Percentiles rank a stretch among this genome's conserved stretches.
Evolutionary conservation across 2,329 filamentous ascomycete genomes (phyloP).

Genomic region (Massarina eburnea): DNA sequence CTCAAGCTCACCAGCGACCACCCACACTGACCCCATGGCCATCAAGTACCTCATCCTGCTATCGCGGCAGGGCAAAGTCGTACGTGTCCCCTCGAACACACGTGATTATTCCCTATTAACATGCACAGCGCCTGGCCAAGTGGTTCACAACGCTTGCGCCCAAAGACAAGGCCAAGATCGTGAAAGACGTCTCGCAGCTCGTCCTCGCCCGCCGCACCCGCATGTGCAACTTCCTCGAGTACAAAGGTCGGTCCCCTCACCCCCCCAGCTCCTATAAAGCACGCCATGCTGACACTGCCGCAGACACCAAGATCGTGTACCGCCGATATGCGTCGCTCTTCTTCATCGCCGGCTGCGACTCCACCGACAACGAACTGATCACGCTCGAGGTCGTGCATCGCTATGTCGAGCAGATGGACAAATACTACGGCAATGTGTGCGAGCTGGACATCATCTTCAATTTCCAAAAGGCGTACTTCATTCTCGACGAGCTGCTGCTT

Average conservation of each 20-base stretch:
- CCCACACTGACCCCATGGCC: constrained; percentile 52
- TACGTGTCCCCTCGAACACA: constrained; percentile 61
- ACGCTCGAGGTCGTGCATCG: constrained; percentile 98
- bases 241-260: constrained; percentile 94
- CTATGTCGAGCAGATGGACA: constrained; percentile 99
- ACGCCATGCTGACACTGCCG: constrained; percentile 27
- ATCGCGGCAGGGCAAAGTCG: constrained; percentile 98
- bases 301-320: constrained; percentile 98
- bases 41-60: constrained; percentile 86
- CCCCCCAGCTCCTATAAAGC: constrained; percentile 17
- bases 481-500: constrained; percentile 91
- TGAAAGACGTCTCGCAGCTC: constrained; percentile 98
- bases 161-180: constrained; percentile 99
- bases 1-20: constrained; percentile 31
- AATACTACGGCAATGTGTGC: constrained; percentile 99
- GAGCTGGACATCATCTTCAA: constrained; percentile 99
- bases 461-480: constrained; percentile 99
- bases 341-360: constrained; percentile 96
- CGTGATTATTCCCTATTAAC: no score
- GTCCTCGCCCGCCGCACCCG: constrained; percentile 93
- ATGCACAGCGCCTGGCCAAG: constrained; percentile 85
- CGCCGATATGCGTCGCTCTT: constrained; percentile 97
- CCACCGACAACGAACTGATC: constrained; percentile 97
- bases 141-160: constrained; percentile 99
- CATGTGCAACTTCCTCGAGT: constrained; percentile 99